Conservation (phyloP, 176 grass and related monocot species). For the Carex cristatella region DNA sequence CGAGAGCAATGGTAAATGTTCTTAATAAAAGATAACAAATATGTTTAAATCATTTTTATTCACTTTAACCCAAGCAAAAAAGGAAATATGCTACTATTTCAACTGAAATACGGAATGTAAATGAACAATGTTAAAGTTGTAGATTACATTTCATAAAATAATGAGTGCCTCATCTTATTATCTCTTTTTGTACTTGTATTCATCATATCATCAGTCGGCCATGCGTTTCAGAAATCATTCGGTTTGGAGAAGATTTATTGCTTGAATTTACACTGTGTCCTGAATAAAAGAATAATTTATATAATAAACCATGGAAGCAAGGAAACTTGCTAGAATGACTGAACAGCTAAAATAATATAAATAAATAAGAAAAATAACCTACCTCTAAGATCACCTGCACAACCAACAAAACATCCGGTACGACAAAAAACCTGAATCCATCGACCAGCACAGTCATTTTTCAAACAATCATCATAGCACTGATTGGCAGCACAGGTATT, state of each 20-base stretch:
- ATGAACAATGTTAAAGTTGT: not conserved
- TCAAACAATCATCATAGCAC: constrained; percentile 13
- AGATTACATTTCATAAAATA: not conserved
- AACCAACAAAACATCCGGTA: constrained; percentile 13
- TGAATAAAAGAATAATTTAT: constrained; percentile 3
- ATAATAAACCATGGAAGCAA: not conserved
- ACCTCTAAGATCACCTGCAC: constrained; percentile 23
- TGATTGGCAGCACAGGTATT: not conserved
- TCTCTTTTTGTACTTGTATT: not conserved
- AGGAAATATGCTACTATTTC: not conserved
- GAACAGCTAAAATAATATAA: not conserved
- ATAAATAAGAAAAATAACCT: not conserved
- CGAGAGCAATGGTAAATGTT: not conserved
- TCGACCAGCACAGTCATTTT: not conserved
- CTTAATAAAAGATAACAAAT: not conserved
- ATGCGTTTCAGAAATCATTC: not conserved
- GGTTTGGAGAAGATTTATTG: not conserved
- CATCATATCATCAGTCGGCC: not conserved
- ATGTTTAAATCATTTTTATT: not conserved
- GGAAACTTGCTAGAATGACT: not conserved
- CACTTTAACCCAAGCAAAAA: not conserved
- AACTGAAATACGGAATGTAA: not conserved
- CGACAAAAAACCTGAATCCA: constrained; percentile 13
- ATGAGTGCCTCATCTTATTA: not conserved
- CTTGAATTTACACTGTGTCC: not conserved